Percentiles rank a stretch among this genome's conserved stretches.
phyloP scores from a whole-genome alignment of 768 basidiomycete species.

The Coprinopsis cinerea region DNA sequence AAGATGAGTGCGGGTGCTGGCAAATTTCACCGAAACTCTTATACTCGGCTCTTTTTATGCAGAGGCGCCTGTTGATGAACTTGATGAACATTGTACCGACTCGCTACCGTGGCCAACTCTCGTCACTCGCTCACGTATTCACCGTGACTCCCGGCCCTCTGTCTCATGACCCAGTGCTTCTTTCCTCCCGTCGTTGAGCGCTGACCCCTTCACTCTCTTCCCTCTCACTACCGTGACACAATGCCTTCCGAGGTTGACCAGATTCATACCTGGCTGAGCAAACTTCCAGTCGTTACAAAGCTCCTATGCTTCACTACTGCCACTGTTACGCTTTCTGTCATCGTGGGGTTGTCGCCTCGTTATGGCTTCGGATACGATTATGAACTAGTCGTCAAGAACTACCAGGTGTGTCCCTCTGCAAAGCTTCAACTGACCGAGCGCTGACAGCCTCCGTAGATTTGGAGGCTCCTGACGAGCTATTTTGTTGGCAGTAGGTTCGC shows the following conservation, averaged over 20 bases:
- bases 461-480: constrained; percentile 69
- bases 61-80: too few relatives aligned
- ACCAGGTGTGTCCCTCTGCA: neutral
- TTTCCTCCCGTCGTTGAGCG: neutral
- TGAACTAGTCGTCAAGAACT: neutral
- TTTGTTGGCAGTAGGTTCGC: constrained; percentile 46
- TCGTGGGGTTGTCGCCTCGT: neutral
- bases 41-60: too few relatives aligned
- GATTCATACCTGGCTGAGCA: neutral
- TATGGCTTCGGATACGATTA: neutral
- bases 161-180: too few relatives aligned
- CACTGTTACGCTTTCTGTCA: neutral
- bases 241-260: neutral
- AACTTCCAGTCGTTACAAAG: neutral
- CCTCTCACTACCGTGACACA: neutral
- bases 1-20: too few relatives aligned
- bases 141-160: too few relatives aligned
- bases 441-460: constrained; percentile 38
- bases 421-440: neutral
- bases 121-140: too few relatives aligned
- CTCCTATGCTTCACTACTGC: neutral
- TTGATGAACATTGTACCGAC: too few relatives aligned
- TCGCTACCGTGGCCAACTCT: too few relatives aligned
- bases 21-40: too few relatives aligned
- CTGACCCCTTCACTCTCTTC: neutral